A percentile compares a stretch with the other conserved stretches of the same genome.
Evolutionary conservation across 345 rosid genomes (phyloP).

Genomic region (Acer saccharum): DNA sequence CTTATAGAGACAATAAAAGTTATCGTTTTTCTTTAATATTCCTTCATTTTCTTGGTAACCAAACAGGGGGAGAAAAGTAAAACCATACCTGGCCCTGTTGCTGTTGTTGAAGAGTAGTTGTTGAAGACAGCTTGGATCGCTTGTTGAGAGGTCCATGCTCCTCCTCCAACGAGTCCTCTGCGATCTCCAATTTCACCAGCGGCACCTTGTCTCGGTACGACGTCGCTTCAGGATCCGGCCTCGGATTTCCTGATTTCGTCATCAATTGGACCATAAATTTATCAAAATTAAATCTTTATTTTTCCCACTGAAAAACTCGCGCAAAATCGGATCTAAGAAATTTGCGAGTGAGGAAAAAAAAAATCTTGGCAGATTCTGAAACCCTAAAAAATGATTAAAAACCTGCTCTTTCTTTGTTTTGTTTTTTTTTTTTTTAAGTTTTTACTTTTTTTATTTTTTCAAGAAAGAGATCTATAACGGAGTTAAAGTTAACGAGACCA

Average conservation of each 20-base stretch:
- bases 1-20: too few relatives aligned
- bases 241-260: slow-evolving; percentile 66
- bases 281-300: neutral
- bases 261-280: slow-evolving; percentile 73
- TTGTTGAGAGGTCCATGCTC: slow-evolving; percentile 66
- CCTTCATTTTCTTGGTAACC: slow-evolving; percentile 13
- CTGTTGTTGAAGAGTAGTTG: slow-evolving; percentile 33
- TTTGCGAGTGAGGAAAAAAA: neutral
- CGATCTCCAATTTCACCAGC: slow-evolving; percentile 80
- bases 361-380: slow-evolving; percentile 31
- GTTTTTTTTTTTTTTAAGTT: too few relatives aligned
- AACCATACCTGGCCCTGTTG: slow-evolving; percentile 27
- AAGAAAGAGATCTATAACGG: slow-evolving; percentile 6
- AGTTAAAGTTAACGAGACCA: neutral
- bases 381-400: slow-evolving; percentile 31
- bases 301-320: neutral
- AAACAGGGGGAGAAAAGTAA: neutral
- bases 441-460: neutral
- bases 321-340: slow-evolving; percentile 2
- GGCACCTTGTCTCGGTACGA: slow-evolving; percentile 51
- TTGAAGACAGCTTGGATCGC: slow-evolving; percentile 60
- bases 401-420: neutral
- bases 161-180: slow-evolving; percentile 72
- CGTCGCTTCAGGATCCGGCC: slow-evolving; percentile 49
- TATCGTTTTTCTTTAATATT: neutral